Conservation (phyloP, 441 rosid species). For the Metrosideros polymorpha region DNA sequence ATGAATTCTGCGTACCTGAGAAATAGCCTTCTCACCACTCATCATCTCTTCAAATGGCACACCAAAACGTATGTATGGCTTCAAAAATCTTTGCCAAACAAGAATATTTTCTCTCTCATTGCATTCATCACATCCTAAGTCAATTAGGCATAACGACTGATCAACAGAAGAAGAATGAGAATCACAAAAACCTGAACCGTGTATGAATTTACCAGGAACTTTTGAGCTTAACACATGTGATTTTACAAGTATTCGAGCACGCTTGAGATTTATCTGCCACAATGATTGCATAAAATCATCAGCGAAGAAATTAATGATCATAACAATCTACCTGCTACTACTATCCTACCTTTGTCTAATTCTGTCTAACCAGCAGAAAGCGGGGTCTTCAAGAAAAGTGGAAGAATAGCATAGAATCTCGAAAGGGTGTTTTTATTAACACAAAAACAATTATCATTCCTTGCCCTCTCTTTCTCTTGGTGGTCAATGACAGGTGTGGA, state of each 20-base stretch:
- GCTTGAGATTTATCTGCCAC: conserved; percentile 83
- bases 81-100: conserved; percentile 63
- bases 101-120: conserved; percentile 72
- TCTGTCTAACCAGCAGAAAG: background rate
- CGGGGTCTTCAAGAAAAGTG: background rate
- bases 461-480: background rate
- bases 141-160: background rate
- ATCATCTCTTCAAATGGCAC: conserved; percentile 64
- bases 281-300: background rate
- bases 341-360: background rate
- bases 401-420: background rate
- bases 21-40: conserved; percentile 39
- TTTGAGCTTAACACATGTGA: conserved; percentile 50
- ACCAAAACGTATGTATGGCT: conserved; percentile 66
- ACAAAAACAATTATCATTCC: background rate
- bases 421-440: background rate
- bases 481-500: conserved; percentile 3
- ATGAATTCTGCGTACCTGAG: conserved; percentile 25
- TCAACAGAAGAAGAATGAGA: background rate
- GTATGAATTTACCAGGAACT: conserved; percentile 51
- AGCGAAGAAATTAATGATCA: background rate
- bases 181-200: background rate
- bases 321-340: background rate
- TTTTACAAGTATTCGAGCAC: conserved; percentile 72
- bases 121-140: conserved; percentile 71